These are phyloP conservation scores for Trichomonascaceae sp. DNA, from an alignment of 1,139 yeast species.

Conservation along the genomic window DNA sequence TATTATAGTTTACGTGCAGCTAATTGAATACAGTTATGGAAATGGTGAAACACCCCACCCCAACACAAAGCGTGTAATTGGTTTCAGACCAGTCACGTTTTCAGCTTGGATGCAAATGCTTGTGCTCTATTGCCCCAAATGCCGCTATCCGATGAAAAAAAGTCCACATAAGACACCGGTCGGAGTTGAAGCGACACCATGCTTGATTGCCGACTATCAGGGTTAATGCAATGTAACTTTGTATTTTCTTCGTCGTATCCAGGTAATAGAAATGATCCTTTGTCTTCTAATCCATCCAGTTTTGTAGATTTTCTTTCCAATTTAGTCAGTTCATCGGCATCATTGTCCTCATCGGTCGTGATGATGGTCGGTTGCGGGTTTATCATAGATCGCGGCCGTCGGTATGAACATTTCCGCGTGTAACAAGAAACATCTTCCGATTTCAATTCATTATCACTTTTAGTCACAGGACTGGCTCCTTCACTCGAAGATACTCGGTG, in stretches of 20 bases:
- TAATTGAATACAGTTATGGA: neutral
- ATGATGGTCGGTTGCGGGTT: neutral
- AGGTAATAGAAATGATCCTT: slow-evolving; percentile 22
- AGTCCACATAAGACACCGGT: slow-evolving; percentile 4
- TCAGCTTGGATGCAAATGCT: slow-evolving; percentile 11
- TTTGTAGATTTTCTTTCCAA: neutral
- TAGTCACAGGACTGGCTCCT: neutral
- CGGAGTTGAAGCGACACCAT: neutral
- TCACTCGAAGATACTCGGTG: slow-evolving; percentile 4
- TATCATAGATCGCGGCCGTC: slow-evolving; percentile 11
- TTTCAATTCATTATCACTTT: neutral
- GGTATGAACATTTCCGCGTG: slow-evolving; percentile 25
- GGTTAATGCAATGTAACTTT: slow-evolving; percentile 23
- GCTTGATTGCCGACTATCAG: slow-evolving; percentile 11
- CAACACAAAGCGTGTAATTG: no score
- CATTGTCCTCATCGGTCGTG: slow-evolving; percentile 2
- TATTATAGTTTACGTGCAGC: neutral
- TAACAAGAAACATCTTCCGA: slow-evolving; percentile 12
- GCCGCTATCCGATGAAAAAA: slow-evolving; percentile 7
- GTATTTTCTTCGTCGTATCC: slow-evolving; percentile 23
- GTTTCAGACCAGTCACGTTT: neutral
- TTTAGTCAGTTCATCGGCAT: slow-evolving; percentile 1
- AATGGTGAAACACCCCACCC: neutral
- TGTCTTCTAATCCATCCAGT: neutral
- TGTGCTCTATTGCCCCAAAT: slow-evolving; percentile 19